phyloP scores from a whole-genome alignment of 1,139 yeast genomes.

The Dujonia santamariae region DNA sequence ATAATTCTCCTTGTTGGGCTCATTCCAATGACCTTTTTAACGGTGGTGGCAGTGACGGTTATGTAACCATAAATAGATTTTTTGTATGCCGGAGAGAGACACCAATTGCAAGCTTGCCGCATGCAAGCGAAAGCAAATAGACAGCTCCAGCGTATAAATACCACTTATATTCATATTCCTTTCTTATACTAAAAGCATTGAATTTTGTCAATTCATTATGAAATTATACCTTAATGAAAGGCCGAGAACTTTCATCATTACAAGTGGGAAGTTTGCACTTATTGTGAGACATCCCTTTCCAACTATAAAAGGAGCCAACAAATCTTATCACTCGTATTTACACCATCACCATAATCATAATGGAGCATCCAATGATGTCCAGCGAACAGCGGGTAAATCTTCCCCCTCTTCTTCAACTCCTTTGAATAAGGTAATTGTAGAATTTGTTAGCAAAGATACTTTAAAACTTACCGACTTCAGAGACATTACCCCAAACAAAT shows the following conservation, averaged over 20 bases:
- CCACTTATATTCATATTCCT: no score
- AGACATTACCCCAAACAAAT: slow-evolving; percentile 35
- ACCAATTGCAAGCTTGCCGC: no score
- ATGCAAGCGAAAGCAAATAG: no score
- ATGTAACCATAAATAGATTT: no score
- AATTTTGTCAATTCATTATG: slow-evolving; percentile 27
- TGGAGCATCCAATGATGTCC: no score
- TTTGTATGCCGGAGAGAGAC: no score
- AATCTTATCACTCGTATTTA: slow-evolving; percentile 10
- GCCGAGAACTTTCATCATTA: slow-evolving; percentile 56
- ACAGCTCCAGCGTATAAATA: no score
- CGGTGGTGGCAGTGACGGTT: no score
- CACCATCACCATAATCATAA: slow-evolving; percentile 30
- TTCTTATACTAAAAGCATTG: no score
- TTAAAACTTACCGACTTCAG: slow-evolving; percentile 37
- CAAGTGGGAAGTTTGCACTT: slow-evolving; percentile 46
- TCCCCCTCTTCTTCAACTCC: slow-evolving; percentile 6
- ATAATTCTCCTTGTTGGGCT: no score
- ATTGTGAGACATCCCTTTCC: slow-evolving; percentile 48
- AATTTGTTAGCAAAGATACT: slow-evolving; percentile 38
- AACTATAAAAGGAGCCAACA: slow-evolving; percentile 16
- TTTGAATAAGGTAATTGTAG: slow-evolving; percentile 44
- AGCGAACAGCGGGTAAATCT: slow-evolving; percentile 9
- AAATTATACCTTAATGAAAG: slow-evolving; percentile 46
- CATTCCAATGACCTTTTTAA: no score